phyloP scores from a whole-genome alignment of 2,329 filamentous ascomycete species.

The Sporothrix sp. region DNA sequence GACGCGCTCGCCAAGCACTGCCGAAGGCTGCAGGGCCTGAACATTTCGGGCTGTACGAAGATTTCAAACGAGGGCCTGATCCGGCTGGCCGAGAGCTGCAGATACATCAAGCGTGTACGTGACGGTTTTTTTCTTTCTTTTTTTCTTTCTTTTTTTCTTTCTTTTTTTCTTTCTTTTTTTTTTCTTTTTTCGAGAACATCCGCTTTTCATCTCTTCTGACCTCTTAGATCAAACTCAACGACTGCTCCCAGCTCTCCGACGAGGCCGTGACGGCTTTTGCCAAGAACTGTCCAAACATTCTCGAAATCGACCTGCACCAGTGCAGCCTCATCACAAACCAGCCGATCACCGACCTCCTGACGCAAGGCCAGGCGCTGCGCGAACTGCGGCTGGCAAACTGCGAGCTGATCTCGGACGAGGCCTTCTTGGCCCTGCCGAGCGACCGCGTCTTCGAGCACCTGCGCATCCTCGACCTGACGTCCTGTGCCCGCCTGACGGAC shows the following conservation, averaged over 20 bases:
- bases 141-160: background rate
- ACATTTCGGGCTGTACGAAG: slow-evolving; percentile 76
- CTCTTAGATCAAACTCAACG: slow-evolving; percentile 78
- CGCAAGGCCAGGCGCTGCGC: slow-evolving; percentile 70
- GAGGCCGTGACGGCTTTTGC: slow-evolving; percentile 77
- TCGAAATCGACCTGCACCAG: slow-evolving; percentile 91
- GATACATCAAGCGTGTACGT: slow-evolving; percentile 73
- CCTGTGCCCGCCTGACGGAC: slow-evolving; percentile 75
- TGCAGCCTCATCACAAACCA: slow-evolving; percentile 73
- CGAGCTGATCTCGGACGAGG: slow-evolving; percentile 72
- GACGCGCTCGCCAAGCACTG: slow-evolving; percentile 71
- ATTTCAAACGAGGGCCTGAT: slow-evolving; percentile 83
- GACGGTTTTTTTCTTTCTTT: background rate
- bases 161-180: background rate
- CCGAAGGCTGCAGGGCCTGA: slow-evolving; percentile 77
- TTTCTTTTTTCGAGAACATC: too few species aligned
- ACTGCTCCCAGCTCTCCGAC: slow-evolving; percentile 77
- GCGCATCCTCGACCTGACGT: slow-evolving; percentile 87
- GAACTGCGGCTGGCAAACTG: slow-evolving; percentile 84
- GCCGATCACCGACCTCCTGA: slow-evolving; percentile 71
- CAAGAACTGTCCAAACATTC: slow-evolving; percentile 77
- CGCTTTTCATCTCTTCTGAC: slow-evolving; percentile 2
- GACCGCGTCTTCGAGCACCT: slow-evolving; percentile 71
- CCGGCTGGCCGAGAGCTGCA: slow-evolving; percentile 69
- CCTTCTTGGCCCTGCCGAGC: slow-evolving; percentile 69